Evolutionary conservation across 176 grass and related monocot species (phyloP).

Genomic region (Echinochloa phyllopogon): DNA sequence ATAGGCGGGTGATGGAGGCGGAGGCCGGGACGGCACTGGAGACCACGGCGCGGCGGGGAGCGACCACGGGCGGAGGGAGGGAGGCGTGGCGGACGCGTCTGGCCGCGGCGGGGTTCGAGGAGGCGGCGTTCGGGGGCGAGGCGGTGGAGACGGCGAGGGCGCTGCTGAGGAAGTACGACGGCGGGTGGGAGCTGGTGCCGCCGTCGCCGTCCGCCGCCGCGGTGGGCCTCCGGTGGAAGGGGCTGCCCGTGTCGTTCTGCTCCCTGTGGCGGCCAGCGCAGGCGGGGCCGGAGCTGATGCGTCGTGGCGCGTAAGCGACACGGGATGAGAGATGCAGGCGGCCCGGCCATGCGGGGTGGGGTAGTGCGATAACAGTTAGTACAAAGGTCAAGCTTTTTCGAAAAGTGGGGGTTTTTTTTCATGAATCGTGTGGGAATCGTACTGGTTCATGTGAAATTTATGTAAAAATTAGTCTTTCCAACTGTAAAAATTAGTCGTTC

Average conservation of each 20-base stretch:
- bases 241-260: conserved; percentile 57
- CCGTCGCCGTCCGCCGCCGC: background rate
- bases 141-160: conserved; percentile 65
- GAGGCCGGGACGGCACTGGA: conserved; percentile 48
- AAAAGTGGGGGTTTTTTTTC: no score
- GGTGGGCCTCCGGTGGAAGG: conserved; percentile 66
- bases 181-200: conserved; percentile 63
- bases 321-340: background rate
- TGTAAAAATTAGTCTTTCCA: no score
- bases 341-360: no score
- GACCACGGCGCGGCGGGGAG: conserved; percentile 4
- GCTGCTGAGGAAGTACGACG: conserved; percentile 83
- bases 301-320: background rate
- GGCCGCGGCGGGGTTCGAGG: conserved; percentile 60
- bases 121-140: conserved; percentile 67
- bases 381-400: no score
- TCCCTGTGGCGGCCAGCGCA: conserved; percentile 56
- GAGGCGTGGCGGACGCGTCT: conserved; percentile 70
- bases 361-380: no score
- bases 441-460: no score
- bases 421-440: no score
- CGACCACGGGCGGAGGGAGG: conserved; percentile 29
- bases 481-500: no score
- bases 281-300: background rate
- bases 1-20: conserved; percentile 68